phyloP scores from a whole-genome alignment of 2,329 filamentous ascomycete genomes.

The Escovopsis weberi region DNA sequence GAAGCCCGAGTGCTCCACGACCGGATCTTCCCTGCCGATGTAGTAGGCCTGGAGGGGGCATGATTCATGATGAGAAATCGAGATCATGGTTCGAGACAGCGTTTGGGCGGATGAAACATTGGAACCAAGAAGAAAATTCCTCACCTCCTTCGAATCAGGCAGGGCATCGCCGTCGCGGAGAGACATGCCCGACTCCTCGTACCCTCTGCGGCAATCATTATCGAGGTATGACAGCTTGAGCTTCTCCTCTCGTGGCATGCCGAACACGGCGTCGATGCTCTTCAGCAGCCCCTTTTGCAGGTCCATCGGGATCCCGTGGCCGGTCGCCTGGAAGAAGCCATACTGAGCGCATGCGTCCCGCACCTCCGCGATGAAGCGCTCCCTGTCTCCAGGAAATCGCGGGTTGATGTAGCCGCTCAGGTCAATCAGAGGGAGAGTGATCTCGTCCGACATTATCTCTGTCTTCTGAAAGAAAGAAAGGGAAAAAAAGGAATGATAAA shows the following conservation, averaged over 20 bases:
- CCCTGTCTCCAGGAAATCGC: background rate
- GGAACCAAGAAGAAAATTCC: slow-evolving; percentile 10
- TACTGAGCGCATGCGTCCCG: slow-evolving; percentile 12
- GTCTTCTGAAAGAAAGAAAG: too few species aligned
- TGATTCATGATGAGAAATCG: too few species aligned
- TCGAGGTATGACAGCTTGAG: slow-evolving; percentile 11
- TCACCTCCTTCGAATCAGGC: slow-evolving; percentile 16
- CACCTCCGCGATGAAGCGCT: slow-evolving; percentile 6
- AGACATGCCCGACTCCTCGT: slow-evolving; percentile 13
- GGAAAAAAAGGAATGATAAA: too few species aligned
- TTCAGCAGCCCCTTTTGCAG: slow-evolving; percentile 10
- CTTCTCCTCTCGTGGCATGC: slow-evolving; percentile 11
- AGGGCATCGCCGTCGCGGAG: slow-evolving; percentile 12
- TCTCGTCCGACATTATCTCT: background rate
- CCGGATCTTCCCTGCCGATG: slow-evolving; percentile 4
- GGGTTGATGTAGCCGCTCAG: slow-evolving; percentile 1
- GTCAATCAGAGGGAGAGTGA: slow-evolving; percentile 1
- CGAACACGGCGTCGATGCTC: slow-evolving; percentile 10
- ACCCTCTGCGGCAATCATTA: slow-evolving; percentile 11
- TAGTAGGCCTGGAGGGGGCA: too few species aligned
- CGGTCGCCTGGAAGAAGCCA: slow-evolving; percentile 19
- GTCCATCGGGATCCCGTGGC: slow-evolving; percentile 15
- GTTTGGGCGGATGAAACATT: slow-evolving; percentile 4
- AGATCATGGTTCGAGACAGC: too few species aligned
- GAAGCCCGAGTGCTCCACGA: background rate